phyloP scores from a whole-genome alignment of 148 eudicot genomes.

The Tetragonia tetragonoides region DNA sequence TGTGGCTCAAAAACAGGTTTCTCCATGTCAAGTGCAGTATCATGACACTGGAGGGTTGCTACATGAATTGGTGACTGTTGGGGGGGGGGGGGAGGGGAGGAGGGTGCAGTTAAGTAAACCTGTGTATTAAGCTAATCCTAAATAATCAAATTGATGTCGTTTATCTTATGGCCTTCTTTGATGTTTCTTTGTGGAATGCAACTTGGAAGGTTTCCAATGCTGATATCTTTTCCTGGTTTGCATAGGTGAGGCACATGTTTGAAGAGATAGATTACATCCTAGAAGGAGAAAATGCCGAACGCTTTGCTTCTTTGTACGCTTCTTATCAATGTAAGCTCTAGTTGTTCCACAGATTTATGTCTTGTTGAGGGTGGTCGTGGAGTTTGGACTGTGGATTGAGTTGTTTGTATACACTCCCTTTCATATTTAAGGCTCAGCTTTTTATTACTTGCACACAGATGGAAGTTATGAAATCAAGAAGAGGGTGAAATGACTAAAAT shows the following conservation, averaged over 20 bases:
- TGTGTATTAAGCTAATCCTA: background rate
- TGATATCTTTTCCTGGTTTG: conserved; percentile 25
- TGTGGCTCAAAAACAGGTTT: no score
- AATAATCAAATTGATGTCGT: background rate
- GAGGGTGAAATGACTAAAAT: no score
- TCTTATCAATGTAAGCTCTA: conserved; percentile 48
- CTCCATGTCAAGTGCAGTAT: background rate
- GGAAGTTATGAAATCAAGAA: no score
- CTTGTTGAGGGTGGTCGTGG: background rate
- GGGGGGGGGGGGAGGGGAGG: background rate
- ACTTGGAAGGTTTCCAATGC: background rate
- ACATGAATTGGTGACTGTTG: background rate
- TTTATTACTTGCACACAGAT: no score
- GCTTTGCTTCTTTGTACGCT: conserved; percentile 81
- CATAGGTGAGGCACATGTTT: conserved; percentile 98
- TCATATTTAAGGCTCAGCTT: no score
- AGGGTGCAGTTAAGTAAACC: background rate
- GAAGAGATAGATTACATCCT: conserved; percentile 96
- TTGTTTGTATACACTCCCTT: no score
- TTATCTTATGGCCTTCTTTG: background rate
- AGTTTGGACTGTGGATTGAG: background rate
- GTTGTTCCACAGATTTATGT: background rate
- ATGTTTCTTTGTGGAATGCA: background rate
- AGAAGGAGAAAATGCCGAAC: conserved; percentile 96
- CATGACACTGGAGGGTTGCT: background rate